Conservation (phyloP, 2,329 filamentous ascomycete genomes). For the Lachnellula hyalina region DNA sequence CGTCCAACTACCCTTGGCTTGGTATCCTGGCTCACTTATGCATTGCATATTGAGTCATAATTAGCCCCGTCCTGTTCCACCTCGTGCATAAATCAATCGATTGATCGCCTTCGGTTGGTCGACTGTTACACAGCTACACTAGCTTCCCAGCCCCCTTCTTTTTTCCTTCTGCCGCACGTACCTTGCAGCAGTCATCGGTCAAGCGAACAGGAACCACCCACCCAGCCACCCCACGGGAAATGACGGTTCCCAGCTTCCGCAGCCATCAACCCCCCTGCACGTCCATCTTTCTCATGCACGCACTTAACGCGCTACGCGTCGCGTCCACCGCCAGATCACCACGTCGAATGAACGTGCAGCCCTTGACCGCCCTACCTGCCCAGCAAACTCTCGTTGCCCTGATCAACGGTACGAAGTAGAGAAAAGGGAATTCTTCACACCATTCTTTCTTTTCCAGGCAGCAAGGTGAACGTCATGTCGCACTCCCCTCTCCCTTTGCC, state of each 20-base stretch:
- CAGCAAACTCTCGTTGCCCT: slow-evolving; percentile 9
- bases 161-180: not conserved
- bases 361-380: not conserved
- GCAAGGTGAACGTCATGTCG: slow-evolving; percentile 8
- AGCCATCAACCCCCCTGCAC: not conserved
- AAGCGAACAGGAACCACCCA: not conserved
- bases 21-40: no score
- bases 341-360: slow-evolving; percentile 16
- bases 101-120: slow-evolving; percentile 6
- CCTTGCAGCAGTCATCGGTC: slow-evolving; percentile 8
- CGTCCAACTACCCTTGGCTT: not conserved
- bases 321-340: slow-evolving; percentile 5
- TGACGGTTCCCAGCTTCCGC: not conserved
- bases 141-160: slow-evolving; percentile 6
- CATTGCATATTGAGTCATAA: slow-evolving; percentile 12
- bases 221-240: not conserved
- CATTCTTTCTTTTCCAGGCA: slow-evolving; percentile 5
- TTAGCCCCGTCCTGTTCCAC: not conserved
- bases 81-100: slow-evolving; percentile 11
- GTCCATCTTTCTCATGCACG: slow-evolving; percentile 13
- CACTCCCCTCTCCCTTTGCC: slow-evolving; percentile 3
- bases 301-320: slow-evolving; percentile 24
- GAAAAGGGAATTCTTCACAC: not conserved
- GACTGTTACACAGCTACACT: slow-evolving; percentile 1
- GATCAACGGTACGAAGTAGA: slow-evolving; percentile 14